phyloP scores from a whole-genome alignment of 352 stramenopile genomes.

The Phytophthora chlamydospora region DNA sequence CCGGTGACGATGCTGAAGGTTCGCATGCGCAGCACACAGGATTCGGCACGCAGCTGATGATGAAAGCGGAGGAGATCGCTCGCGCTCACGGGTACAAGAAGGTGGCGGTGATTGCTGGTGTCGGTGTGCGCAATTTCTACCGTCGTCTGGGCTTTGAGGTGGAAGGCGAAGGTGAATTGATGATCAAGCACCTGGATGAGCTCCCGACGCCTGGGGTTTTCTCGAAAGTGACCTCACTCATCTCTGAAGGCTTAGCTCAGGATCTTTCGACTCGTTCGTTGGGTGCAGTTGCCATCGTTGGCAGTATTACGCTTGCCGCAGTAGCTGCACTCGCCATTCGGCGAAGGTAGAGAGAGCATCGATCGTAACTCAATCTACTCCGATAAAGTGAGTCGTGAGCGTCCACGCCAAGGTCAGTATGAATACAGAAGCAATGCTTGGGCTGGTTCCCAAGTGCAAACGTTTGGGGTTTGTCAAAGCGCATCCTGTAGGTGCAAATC shows the following conservation, averaged over 20 bases:
- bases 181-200: slow-evolving; percentile 82
- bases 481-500: no score
- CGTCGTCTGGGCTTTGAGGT: slow-evolving; percentile 88
- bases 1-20: slow-evolving; percentile 31
- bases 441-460: no score
- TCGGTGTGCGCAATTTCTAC: slow-evolving; percentile 94
- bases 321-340: slow-evolving; percentile 17
- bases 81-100: slow-evolving; percentile 73
- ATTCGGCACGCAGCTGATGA: slow-evolving; percentile 89
- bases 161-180: slow-evolving; percentile 83
- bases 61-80: slow-evolving; percentile 82
- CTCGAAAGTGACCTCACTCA: slow-evolving; percentile 23
- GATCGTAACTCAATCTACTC: not conserved
- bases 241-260: slow-evolving; percentile 8
- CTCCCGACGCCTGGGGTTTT: slow-evolving; percentile 8
- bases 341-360: slow-evolving; percentile 21
- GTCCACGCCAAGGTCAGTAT: no score
- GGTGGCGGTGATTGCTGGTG: slow-evolving; percentile 89
- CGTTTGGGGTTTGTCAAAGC: no score
- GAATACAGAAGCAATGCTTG: no score
- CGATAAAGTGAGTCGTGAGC: no score
- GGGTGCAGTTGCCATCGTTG: slow-evolving; percentile 9
- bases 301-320: slow-evolving; percentile 12
- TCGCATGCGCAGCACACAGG: slow-evolving; percentile 88
- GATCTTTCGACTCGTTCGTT: slow-evolving; percentile 12